Evolutionary conservation across 306 rosid species (phyloP).

Genomic region (Pterocarpus santalinus): DNA sequence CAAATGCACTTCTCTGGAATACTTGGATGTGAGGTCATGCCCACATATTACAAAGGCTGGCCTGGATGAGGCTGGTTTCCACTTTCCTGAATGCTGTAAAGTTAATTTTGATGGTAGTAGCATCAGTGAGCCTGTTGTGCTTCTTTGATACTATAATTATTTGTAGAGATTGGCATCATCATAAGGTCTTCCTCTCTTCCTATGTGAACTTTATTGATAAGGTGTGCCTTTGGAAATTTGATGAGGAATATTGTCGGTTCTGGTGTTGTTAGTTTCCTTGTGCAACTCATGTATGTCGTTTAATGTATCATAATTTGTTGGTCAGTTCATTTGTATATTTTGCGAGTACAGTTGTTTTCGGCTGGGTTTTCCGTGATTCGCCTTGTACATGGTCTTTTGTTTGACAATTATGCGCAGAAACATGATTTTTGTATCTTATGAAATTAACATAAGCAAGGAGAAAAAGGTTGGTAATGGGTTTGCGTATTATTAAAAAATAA

Average conservation of each 20-base stretch:
- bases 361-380: not conserved
- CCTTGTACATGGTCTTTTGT: not conserved
- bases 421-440: not conserved
- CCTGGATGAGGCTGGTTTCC: conserved; percentile 80
- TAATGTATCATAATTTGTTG: conserved; percentile 39
- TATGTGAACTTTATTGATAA: conserved; percentile 30
- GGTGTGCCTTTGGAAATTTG: conserved; percentile 39
- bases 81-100: conserved; percentile 73
- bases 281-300: conserved; percentile 32
- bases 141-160: conserved; percentile 52
- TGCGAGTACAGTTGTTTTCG: conserved; percentile 1
- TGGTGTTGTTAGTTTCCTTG: conserved; percentile 32
- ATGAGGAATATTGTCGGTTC: not conserved
- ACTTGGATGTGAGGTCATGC: conserved; percentile 92
- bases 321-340: conserved; percentile 41
- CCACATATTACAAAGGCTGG: conserved; percentile 78
- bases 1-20: conserved; percentile 70
- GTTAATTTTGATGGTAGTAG: conserved; percentile 85
- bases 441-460: not conserved
- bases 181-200: not conserved
- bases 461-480: not conserved
- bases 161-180: conserved; percentile 20
- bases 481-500: too few species aligned
- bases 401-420: not conserved
- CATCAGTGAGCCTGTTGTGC: conserved; percentile 64